These are phyloP conservation scores for Aethionema arabicum DNA, from an alignment of 345 rosid species.

Conservation along the genomic window DNA sequence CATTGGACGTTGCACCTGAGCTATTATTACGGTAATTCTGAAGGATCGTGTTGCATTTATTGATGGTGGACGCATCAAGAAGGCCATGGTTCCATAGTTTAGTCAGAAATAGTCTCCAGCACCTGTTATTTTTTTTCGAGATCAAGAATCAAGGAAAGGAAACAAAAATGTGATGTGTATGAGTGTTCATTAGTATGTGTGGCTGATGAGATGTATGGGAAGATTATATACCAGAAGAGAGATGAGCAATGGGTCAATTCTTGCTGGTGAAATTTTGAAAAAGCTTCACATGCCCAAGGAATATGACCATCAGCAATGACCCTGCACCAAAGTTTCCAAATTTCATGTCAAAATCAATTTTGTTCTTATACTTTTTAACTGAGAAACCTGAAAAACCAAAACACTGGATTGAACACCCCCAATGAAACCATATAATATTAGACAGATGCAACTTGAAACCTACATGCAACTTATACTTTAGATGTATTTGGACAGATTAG, in stretches of 20 bases:
- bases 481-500: neutral
- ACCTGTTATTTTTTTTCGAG: slow-evolving; percentile 43
- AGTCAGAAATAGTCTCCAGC: slow-evolving; percentile 80
- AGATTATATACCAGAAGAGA: slow-evolving; percentile 54
- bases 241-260: slow-evolving; percentile 47
- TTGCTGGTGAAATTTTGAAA: slow-evolving; percentile 61
- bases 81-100: slow-evolving; percentile 83
- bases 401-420: neutral
- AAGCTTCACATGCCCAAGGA: slow-evolving; percentile 93
- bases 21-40: slow-evolving; percentile 24
- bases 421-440: too few relatives aligned
- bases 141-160: neutral
- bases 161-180: neutral
- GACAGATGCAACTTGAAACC: too few relatives aligned
- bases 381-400: neutral
- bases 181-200: neutral
- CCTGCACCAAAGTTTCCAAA: slow-evolving; percentile 40
- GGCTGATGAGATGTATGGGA: neutral
- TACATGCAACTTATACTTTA: neutral
- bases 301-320: slow-evolving; percentile 84
- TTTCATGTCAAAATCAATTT: slow-evolving; percentile 4
- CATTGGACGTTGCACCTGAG: neutral
- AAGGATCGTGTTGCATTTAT: slow-evolving; percentile 59
- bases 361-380: too few relatives aligned
- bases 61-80: slow-evolving; percentile 63